Evolutionary conservation across 2,329 filamentous ascomycete species (phyloP).

Genomic region (Botryotinia globosa): DNA sequence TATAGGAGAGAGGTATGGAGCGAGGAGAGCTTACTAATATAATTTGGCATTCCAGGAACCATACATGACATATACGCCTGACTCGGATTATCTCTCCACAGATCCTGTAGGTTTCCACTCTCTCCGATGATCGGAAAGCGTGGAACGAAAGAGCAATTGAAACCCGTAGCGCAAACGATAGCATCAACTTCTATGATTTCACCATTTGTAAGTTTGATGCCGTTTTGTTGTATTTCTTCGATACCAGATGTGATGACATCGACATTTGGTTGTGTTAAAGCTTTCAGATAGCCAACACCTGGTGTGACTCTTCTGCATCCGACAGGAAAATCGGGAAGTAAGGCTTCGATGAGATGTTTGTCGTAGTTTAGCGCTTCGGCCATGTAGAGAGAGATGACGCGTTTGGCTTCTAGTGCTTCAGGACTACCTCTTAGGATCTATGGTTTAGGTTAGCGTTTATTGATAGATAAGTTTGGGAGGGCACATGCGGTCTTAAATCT

Average conservation of each 20-base stretch:
- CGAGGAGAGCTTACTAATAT: constrained; percentile 23
- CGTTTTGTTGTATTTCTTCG: constrained; percentile 44
- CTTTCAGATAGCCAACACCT: constrained; percentile 46
- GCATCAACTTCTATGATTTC: constrained; percentile 38
- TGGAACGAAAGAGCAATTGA: constrained; percentile 34
- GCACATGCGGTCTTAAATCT: constrained; percentile 8
- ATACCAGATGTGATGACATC: constrained; percentile 50
- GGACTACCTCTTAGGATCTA: constrained; percentile 15
- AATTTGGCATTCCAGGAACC: constrained; percentile 32
- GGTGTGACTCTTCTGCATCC: constrained; percentile 45
- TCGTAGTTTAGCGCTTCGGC: constrained; percentile 47
- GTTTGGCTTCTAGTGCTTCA: constrained; percentile 13
- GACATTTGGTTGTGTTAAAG: constrained; percentile 49
- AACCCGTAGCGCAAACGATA: constrained; percentile 41
- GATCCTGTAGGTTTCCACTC: constrained; percentile 23
- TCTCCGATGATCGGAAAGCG: constrained; percentile 32
- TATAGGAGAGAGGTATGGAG: too few species aligned
- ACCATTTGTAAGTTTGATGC: constrained; percentile 44
- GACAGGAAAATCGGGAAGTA: constrained; percentile 43
- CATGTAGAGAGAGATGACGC: constrained; percentile 44
- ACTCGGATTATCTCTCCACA: constrained; percentile 35
- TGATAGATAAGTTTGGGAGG: fast-evolving
- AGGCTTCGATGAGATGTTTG: constrained; percentile 48
- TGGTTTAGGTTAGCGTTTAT: not conserved
- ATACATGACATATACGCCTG: constrained; percentile 39